Conservation (phyloP, 495 filamentous ascomycete species). For the Amphirosellinia nigrospora region DNA sequence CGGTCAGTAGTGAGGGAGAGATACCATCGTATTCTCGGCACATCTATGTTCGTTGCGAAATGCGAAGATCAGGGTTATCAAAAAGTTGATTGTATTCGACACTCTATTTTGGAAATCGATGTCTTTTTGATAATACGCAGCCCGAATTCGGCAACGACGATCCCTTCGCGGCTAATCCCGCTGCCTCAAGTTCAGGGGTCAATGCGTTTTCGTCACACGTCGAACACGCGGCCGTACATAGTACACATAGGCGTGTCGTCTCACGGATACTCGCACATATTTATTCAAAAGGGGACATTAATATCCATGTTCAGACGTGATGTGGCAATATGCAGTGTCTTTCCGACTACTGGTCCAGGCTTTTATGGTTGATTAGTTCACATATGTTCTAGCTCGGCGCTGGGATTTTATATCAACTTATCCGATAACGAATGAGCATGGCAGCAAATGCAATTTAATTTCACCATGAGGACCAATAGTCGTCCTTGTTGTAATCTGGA, state of each 20-base stretch:
- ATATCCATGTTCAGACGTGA: slow-evolving; percentile 9
- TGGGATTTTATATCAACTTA: not conserved
- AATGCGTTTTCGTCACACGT: slow-evolving; percentile 19
- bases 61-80: not conserved
- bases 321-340: not conserved
- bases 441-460: not conserved
- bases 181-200: slow-evolving; percentile 1
- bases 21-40: not conserved
- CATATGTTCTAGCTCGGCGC: not conserved
- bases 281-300: not conserved
- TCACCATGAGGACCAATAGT: not conserved
- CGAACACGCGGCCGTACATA: not conserved
- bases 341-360: not conserved
- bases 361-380: not conserved
- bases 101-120: no score
- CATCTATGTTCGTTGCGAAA: not conserved
- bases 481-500: not conserved
- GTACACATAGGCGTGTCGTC: slow-evolving; percentile 4
- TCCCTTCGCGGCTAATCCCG: slow-evolving; percentile 16
- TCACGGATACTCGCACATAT: slow-evolving; percentile 16
- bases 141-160: not conserved
- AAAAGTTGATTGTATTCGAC: not conserved
- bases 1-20: not conserved
- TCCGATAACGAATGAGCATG: not conserved
- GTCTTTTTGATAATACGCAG: not conserved